Evolutionary conservation across 2,329 filamentous ascomycete species (phyloP), one percentile per base, ranked within the genome.

Genomic region (Cytospora piceicola): DNA sequence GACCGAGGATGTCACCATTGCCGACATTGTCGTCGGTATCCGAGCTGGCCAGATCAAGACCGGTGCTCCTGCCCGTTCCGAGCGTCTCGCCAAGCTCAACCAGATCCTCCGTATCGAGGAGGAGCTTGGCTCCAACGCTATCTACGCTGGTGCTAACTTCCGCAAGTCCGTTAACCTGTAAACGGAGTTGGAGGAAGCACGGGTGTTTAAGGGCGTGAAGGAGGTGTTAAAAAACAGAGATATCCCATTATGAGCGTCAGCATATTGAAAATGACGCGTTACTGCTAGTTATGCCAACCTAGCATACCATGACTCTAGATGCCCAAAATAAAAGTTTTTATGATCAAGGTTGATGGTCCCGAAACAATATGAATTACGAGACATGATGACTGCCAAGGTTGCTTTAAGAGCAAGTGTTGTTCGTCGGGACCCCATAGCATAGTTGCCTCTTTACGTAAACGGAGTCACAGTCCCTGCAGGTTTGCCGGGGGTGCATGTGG

Each of bases 21-120:
- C 95, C 73, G 95, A 99, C 79, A 95, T 99, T 73, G 93, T 94
- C 71, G 95, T 99, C 74, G 95, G 95, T 85, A 92, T 99, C 77
- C 92, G 95, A 75, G 85, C 94, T 75, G 95, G 95, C 73, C 93
- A 99, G 88, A 98, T 99, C 89, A 97, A 97, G 92, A 96, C 94
- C 72, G 94, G 94, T 88, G 94, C 94, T 70, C 95, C 95, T 74
- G 91, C 91, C 78, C 91, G 95, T 77, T 97, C 94, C 74, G 95
- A 99, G 88, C 94, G 95, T 86, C 88, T 98, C 73, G 95, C 95
- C 81, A 99, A 99, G 89, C 92, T 99, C 79, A 99, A 99, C 91
- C 95, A 99, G 87, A 97, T 99, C 77, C 91, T 99, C 77, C 93
- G 95, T 78, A 99, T 99, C 75, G 95, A 99, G 88, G 95, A 99